Conservation (phyloP, 2,329 filamentous ascomycete genomes). For the Dothideomycetes sp. region DNA sequence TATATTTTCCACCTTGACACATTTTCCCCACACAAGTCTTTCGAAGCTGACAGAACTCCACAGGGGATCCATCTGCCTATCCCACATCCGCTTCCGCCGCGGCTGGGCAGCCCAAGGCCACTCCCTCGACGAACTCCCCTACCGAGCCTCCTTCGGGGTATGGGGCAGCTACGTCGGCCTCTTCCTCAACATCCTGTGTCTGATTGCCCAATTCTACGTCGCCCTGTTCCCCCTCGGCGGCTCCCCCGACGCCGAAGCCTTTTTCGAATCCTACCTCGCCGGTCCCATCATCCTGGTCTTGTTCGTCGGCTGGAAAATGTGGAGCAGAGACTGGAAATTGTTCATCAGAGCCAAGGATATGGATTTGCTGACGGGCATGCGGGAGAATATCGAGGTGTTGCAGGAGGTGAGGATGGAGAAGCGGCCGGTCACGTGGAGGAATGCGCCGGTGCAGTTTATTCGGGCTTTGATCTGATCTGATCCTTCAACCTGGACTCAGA, state of each 20-base stretch:
- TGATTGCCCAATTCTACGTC: slow-evolving; percentile 33
- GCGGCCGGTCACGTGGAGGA: no score
- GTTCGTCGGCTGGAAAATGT: slow-evolving; percentile 14
- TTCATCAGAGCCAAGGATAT: slow-evolving; percentile 13
- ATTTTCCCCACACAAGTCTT: no score
- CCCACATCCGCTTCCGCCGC: slow-evolving; percentile 76
- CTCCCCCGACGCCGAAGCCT: slow-evolving; percentile 10
- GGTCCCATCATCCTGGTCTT: slow-evolving; percentile 13
- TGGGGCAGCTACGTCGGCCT: slow-evolving; percentile 51
- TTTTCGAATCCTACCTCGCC: slow-evolving; percentile 16
- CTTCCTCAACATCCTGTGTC: slow-evolving; percentile 39
- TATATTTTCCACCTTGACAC: no score
- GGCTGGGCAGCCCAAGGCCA: slow-evolving; percentile 60
- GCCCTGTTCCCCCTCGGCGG: slow-evolving; percentile 3
- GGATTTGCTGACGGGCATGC: no score
- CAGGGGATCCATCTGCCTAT: slow-evolving; percentile 70
- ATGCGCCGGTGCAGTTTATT: no score
- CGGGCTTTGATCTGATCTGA: no score
- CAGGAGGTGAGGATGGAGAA: no score
- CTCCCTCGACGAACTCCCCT: slow-evolving; percentile 50
- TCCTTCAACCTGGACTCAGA: no score
- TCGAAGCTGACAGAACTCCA: no score
- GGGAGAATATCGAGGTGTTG: no score
- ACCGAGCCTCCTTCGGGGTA: slow-evolving; percentile 46
- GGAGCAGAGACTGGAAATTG: slow-evolving; percentile 9